Evolutionary conservation across 805 yeast species (phyloP).

Genomic region (Cyberlindnera suaveolens): DNA sequence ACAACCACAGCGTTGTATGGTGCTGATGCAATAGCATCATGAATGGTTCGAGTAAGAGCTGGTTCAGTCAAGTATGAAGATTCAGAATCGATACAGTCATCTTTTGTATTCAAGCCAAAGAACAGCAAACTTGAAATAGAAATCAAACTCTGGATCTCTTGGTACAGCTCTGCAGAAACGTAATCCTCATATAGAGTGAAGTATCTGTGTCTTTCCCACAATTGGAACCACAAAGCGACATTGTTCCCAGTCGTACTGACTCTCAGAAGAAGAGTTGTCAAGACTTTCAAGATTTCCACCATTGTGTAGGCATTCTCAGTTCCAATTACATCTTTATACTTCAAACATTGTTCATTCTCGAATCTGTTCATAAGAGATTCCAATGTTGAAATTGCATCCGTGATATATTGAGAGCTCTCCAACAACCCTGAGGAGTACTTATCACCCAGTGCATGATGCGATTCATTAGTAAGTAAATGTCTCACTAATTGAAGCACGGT

Average conservation of each 20-base stretch:
- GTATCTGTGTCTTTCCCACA: slow-evolving; percentile 33
- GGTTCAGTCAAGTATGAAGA: slow-evolving; percentile 37
- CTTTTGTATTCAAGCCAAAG: slow-evolving; percentile 49
- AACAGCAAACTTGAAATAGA: slow-evolving; percentile 46
- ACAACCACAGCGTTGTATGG: slow-evolving; percentile 42
- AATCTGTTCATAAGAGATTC: slow-evolving; percentile 1
- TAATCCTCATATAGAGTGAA: slow-evolving; percentile 13
- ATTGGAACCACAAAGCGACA: slow-evolving; percentile 48
- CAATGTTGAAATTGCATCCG: slow-evolving; percentile 16
- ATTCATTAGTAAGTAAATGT: slow-evolving; percentile 21
- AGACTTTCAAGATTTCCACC: slow-evolving; percentile 31
- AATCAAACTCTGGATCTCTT: slow-evolving; percentile 37
- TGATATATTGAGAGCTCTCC: slow-evolving; percentile 19
- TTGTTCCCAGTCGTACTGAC: slow-evolving; percentile 30
- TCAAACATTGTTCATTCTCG: slow-evolving; percentile 5
- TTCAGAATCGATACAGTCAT: slow-evolving; percentile 33
- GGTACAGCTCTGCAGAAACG: slow-evolving; percentile 13
- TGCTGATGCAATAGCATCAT: slow-evolving; percentile 31
- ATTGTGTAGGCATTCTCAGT: slow-evolving; percentile 30
- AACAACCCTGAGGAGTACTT: slow-evolving; percentile 17
- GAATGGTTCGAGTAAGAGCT: slow-evolving; percentile 32
- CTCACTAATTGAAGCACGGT: slow-evolving; percentile 37
- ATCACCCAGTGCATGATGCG: slow-evolving; percentile 19
- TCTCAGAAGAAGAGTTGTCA: slow-evolving; percentile 34
- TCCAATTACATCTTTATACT: slow-evolving; percentile 11